phyloP scores from a whole-genome alignment of 2,329 filamentous ascomycete genomes.

The Cordyceps javanica region DNA sequence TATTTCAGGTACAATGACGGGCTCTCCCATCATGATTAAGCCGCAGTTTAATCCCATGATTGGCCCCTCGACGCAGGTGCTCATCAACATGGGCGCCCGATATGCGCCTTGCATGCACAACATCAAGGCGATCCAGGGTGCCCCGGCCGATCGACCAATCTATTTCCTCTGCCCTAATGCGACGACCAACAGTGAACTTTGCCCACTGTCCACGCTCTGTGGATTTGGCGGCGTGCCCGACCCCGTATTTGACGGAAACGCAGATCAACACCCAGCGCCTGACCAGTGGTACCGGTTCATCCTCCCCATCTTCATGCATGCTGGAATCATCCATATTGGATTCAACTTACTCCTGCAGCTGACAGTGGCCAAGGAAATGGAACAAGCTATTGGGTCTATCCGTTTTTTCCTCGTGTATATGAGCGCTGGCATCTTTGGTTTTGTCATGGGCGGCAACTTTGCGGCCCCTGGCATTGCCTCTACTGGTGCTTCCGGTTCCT shows the following conservation, averaged over 20 bases:
- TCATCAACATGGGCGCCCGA: conserved; percentile 95
- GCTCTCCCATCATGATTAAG: conserved; percentile 69
- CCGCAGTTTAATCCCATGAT: conserved; percentile 96
- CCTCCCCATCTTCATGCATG: conserved; percentile 89
- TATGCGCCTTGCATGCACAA: conserved; percentile 95
- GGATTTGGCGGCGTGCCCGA: conserved; percentile 71
- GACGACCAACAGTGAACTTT: conserved; percentile 55
- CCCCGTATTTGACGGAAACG: conserved; percentile 50
- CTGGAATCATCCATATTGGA: conserved; percentile 86
- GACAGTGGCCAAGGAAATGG: conserved; percentile 87
- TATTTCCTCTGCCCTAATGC: conserved; percentile 78
- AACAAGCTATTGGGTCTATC: conserved; percentile 78
- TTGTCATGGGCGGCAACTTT: conserved; percentile 91
- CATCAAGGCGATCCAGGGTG: conserved; percentile 56
- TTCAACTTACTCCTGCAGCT: conserved; percentile 93
- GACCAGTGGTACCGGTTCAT: conserved; percentile 99
- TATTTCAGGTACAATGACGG: conserved; percentile 62
- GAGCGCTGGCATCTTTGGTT: conserved; percentile 87
- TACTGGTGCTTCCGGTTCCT: conserved; percentile 79
- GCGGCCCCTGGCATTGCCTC: conserved; percentile 75
- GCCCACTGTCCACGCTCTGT: conserved; percentile 73
- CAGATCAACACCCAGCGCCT: conserved; percentile 53
- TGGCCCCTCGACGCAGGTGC: conserved; percentile 79
- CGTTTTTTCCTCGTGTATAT: conserved; percentile 89
- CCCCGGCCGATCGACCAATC: conserved; percentile 31